These are phyloP conservation scores for Sphagnum magellanicum DNA, from an alignment of 228 moss, liverwort and hornwort species.

Conservation along the genomic window DNA sequence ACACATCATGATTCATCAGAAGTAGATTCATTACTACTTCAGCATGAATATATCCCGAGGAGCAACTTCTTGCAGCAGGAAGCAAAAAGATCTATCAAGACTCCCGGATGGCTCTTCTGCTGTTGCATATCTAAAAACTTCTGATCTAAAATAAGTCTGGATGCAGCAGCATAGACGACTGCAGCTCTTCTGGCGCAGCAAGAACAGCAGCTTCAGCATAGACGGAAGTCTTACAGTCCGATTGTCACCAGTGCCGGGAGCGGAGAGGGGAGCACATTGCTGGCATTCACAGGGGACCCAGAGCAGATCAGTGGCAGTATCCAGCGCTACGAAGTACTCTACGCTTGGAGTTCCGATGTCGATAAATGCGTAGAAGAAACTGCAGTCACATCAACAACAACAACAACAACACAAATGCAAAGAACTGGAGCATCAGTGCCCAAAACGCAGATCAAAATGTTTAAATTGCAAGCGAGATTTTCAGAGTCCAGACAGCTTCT, in stretches of 20 bases:
- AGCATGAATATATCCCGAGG: background rate
- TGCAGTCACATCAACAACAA: constrained; percentile 3
- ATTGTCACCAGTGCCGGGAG: constrained; percentile 24
- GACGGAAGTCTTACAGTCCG: constrained; percentile 32
- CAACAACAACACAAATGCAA: background rate
- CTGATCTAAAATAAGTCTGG: background rate
- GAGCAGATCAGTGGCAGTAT: constrained; percentile 42
- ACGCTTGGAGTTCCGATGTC: constrained; percentile 37
- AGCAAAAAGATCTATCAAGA: background rate
- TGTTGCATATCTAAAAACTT: background rate
- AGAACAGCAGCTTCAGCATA: background rate
- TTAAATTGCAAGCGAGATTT: no score
- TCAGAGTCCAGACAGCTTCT: no score
- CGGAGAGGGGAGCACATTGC: constrained; percentile 27
- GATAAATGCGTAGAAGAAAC: constrained; percentile 23
- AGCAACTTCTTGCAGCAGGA: background rate
- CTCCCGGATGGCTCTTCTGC: background rate
- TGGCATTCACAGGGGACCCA: constrained; percentile 49
- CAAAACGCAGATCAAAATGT: no score
- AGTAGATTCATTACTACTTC: background rate
- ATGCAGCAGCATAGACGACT: no score
- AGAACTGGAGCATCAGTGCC: no score
- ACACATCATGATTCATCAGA: background rate
- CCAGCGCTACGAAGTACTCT: constrained; percentile 28
- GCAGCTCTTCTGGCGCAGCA: background rate